Evolutionary conservation across 108 stramenopile species (phyloP), one percentile per base, ranked within the genome.

Genomic region (Nannochloropsis gaditana): DNA sequence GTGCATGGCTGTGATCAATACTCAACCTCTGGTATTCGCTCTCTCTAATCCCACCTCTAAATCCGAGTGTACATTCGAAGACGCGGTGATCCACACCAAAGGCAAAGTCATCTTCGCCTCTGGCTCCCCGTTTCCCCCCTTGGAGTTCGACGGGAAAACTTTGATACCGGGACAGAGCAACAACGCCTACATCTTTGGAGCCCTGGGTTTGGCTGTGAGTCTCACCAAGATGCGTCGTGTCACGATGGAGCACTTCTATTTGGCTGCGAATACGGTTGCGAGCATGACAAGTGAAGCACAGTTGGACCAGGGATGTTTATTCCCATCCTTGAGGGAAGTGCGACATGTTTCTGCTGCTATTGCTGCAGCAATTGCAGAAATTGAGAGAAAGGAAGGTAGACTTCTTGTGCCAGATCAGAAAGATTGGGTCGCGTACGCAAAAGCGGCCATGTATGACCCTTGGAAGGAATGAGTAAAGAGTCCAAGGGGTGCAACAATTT

Each of bases 11-110:
- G 88, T 86, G 45, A 88, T 93, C 83, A 92, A 90, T 81, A 93
- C 94, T 9, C 83, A 90, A 44, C 99, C 99, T 5, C 92, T 99
- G 84, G 96, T 99, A 47, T 97, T 99, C 84, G 97, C 98, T 8
- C 91, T 99, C 43, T 95, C 95, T 47, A 99, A 99, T 84, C 99
- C 99, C 44, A 99, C 99, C 19, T 93, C 91, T 10, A 95, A 94
- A 84, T 96, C 97, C 21, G 97, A 99, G 87, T 98, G 97, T 85
- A 95, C 97, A 6, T 96, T 97, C 47, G 92, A 93, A 88, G 95
- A 99, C 91, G 99, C 99, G 2, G 97, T 96, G 90, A 92, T 92
- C 91, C 97, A 97, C 97, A 96, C 97, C 6, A 87, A 95, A 21
- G 99, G 97, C 41, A 90, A 89, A 11, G 94, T 93, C 83, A 93